phyloP scores from a whole-genome alignment of 2,329 filamentous ascomycete genomes.

The Teratosphaeria viscida region DNA sequence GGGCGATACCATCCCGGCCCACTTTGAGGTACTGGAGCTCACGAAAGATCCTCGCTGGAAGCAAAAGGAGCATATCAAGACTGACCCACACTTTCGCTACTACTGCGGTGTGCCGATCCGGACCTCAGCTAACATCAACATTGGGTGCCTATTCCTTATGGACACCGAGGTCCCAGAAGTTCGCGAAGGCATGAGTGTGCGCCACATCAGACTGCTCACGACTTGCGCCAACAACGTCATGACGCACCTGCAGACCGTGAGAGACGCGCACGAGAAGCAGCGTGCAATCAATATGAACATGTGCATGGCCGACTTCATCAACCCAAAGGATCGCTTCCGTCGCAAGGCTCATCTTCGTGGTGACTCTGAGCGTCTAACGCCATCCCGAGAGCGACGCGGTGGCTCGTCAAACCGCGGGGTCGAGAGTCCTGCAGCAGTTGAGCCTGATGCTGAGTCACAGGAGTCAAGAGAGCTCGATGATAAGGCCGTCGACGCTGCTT shows the following conservation, averaged over 20 bases:
- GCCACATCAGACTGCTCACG: neutral
- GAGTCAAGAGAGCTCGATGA: neutral
- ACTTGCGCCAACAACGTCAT: constrained; percentile 26
- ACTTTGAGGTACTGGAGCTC: constrained; percentile 26
- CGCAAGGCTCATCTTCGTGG: constrained; percentile 4
- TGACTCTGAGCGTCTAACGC: neutral
- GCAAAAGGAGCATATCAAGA: constrained; percentile 18
- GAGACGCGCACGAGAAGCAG: constrained; percentile 24
- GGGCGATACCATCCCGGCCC: constrained; percentile 23
- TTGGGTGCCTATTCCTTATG: constrained; percentile 22
- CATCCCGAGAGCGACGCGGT: neutral
- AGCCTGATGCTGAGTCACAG: neutral
- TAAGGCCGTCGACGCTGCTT: neutral
- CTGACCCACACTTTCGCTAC: constrained; percentile 23
- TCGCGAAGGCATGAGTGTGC: neutral
- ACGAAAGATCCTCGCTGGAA: constrained; percentile 20
- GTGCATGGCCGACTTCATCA: constrained; percentile 17
- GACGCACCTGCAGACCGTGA: constrained; percentile 24
- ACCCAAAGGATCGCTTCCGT: constrained; percentile 10
- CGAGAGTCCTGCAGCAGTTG: neutral
- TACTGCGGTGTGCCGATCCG: constrained; percentile 25
- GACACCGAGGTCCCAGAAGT: constrained; percentile 7
- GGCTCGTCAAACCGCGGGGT: neutral
- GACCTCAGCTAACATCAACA: constrained; percentile 25
- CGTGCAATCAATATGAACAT: constrained; percentile 17